Evolutionary conservation across 2,329 filamentous ascomycete genomes (phyloP), one percentile per base, ranked within the genome.

Genomic region (Apiospora marii): DNA sequence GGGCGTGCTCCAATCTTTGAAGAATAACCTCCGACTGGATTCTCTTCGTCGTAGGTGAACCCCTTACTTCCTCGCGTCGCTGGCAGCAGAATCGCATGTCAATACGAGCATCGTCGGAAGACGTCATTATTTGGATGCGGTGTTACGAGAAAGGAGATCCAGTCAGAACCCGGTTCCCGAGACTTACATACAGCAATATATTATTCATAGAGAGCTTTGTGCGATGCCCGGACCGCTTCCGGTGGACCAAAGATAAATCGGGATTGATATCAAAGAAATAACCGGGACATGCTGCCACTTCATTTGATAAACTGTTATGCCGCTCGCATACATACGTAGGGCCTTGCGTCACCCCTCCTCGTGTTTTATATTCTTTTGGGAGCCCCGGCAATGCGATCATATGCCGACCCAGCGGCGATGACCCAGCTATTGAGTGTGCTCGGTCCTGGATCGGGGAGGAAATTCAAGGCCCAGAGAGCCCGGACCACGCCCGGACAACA

Each of bases 21-120:
- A 37, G 19, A 34, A 61, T 61, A 61, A 37, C 16, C 53, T 61
- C 53, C 53, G 53, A 61, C 53, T 61, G 53, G 53, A 61, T 61
- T 30, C n/a, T 49, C 19, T 49, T 10, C n/a, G n/a, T 22, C 22
- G 53, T 12, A 37, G 53, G 53, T 61, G 30, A 61, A 30, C 53
- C 53, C 53, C 16, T 22, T 27, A 24, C 24, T 53, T 24, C 12
- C 51, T 14, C 51, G 27, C 51, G 27, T 30, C 24, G n/a, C 10
- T 24, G 24, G 27, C 49, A 53, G 27, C 51, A 30, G 27, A 13
- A 53, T 53, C 27, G 27, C 51, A 16, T 53, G 51, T 53, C 51
- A 51, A 30, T 30, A 14, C 51, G 27, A 16, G 51, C 51, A 5
- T 16, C 51, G 24, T 30, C 53, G 30, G 53, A 22, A 37, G 30